A percentile compares a stretch with the other conserved stretches of the same genome.
Conservation (phyloP, 805 yeast species). For the Ogataea philodendri region DNA sequence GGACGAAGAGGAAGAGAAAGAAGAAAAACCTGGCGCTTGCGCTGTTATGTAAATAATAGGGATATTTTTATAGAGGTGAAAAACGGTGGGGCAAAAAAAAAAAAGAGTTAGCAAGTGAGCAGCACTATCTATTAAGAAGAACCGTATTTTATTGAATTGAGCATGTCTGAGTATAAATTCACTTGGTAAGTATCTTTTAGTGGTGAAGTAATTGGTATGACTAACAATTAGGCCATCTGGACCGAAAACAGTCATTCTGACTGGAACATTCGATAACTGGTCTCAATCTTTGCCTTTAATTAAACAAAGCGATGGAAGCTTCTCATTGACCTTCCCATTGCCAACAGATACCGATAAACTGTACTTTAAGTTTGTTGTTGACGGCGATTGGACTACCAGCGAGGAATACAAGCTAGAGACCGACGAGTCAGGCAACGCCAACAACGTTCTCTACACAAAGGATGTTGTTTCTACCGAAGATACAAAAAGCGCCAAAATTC, state of each 20-base stretch:
- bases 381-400: slow-evolving; percentile 54
- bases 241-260: slow-evolving; percentile 46
- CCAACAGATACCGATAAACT: slow-evolving; percentile 25
- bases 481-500: slow-evolving; percentile 34
- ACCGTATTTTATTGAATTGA: slow-evolving; percentile 22
- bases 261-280: slow-evolving; percentile 64
- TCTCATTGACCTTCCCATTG: slow-evolving; percentile 33
- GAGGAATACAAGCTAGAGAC: slow-evolving; percentile 40
- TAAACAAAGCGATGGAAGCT: slow-evolving; percentile 39
- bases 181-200: slow-evolving; percentile 24
- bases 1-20: slow-evolving; percentile 9
- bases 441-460: slow-evolving; percentile 44
- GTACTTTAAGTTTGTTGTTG: slow-evolving; percentile 56
- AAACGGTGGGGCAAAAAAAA: slow-evolving; percentile 9
- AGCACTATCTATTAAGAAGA: slow-evolving; percentile 8
- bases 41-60: slow-evolving; percentile 11
- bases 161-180: slow-evolving; percentile 27
- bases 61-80: slow-evolving; percentile 2
- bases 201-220: too few species aligned
- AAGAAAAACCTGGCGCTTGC: slow-evolving; percentile 11
- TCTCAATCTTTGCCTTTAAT: slow-evolving; percentile 46
- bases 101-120: slow-evolving; percentile 23
- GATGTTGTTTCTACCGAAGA: slow-evolving; percentile 37
- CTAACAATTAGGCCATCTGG: slow-evolving; percentile 33
- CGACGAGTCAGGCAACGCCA: slow-evolving; percentile 50